These are phyloP conservation scores for Yarrowia sp. DNA, from an alignment of 805 yeast species.

Conservation along the genomic window DNA sequence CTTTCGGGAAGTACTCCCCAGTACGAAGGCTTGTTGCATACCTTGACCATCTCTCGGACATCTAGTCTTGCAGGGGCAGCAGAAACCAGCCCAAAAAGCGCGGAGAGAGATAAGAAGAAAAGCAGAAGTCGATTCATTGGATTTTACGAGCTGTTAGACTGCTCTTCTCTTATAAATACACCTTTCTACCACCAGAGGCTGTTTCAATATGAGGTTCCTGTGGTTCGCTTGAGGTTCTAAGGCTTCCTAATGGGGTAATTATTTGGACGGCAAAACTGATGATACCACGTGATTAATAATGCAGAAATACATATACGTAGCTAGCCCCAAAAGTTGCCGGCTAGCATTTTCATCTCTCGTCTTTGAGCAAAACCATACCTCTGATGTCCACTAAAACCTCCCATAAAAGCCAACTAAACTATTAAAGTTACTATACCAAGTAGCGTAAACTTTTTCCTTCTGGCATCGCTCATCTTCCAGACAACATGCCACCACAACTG, in stretches of 20 bases:
- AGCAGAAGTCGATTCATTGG: not conserved
- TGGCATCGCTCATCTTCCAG: not conserved
- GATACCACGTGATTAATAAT: too few species aligned
- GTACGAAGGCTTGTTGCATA: slow-evolving; percentile 6
- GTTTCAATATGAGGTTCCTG: not conserved
- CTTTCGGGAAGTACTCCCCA: not conserved
- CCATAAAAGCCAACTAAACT: not conserved
- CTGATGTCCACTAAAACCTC: not conserved
- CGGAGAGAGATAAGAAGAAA: not conserved
- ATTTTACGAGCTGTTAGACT: not conserved
- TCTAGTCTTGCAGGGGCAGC: not conserved
- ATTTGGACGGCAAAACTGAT: too few species aligned
- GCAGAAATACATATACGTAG: too few species aligned
- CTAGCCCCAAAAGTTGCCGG: too few species aligned
- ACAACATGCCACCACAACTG: not conserved
- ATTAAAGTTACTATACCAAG: not conserved
- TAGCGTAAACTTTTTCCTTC: not conserved
- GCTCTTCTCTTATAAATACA: not conserved
- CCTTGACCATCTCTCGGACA: not conserved
- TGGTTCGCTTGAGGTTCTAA: not conserved
- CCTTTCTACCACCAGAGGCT: not conserved
- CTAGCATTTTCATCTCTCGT: not conserved
- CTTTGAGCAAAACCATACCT: too few species aligned
- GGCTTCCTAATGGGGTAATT: not conserved
- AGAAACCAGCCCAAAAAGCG: not conserved